These are phyloP conservation scores for Nakazawaea wyomingensis DNA, from an alignment of 805 yeast species.

Conservation along the genomic window DNA sequence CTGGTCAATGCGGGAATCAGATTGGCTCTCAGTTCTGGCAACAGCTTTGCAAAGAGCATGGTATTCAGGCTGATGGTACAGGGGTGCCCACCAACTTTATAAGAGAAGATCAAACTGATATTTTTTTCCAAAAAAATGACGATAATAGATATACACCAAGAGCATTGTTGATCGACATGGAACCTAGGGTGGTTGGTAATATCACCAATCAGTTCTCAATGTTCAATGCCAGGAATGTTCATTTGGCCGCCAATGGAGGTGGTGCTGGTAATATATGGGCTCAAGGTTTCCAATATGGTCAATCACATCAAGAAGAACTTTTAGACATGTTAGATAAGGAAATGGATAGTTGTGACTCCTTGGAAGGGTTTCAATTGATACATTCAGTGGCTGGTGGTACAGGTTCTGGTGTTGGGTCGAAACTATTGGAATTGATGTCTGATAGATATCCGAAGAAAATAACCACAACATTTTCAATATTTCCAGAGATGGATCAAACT, in stretches of 20 bases:
- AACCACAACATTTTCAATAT: conserved; percentile 79
- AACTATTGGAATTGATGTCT: conserved; percentile 65
- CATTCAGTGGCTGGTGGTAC: conserved; percentile 99
- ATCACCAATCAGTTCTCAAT: conserved; percentile 50
- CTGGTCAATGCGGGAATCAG: conserved; percentile 93
- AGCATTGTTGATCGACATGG: conserved; percentile 78
- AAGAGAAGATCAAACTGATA: conserved; percentile 70
- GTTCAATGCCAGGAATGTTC: conserved; percentile 80
- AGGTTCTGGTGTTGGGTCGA: conserved; percentile 93
- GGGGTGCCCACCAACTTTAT: conserved; percentile 23
- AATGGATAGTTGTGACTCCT: conserved; percentile 81
- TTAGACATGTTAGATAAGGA: conserved; percentile 84
- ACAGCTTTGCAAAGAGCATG: conserved; percentile 83
- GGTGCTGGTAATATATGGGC: conserved; percentile 99
- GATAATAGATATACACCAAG: conserved; percentile 82
- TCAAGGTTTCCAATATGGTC: conserved; percentile 77
- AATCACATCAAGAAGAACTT: conserved; percentile 62
- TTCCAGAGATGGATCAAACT: conserved; percentile 67
- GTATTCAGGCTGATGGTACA: conserved; percentile 64
- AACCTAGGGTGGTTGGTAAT: conserved; percentile 79
- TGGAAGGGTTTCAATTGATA: conserved; percentile 84
- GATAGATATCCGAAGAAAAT: conserved; percentile 83
- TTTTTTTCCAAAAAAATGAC: conserved; percentile 76
- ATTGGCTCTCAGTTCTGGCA: conserved; percentile 92
- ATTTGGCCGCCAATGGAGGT: conserved; percentile 71